Evolutionary conservation across 768 basidiomycete species (phyloP), one percentile per base, ranked within the genome.

Genomic region (Phanerochaete sordida): DNA sequence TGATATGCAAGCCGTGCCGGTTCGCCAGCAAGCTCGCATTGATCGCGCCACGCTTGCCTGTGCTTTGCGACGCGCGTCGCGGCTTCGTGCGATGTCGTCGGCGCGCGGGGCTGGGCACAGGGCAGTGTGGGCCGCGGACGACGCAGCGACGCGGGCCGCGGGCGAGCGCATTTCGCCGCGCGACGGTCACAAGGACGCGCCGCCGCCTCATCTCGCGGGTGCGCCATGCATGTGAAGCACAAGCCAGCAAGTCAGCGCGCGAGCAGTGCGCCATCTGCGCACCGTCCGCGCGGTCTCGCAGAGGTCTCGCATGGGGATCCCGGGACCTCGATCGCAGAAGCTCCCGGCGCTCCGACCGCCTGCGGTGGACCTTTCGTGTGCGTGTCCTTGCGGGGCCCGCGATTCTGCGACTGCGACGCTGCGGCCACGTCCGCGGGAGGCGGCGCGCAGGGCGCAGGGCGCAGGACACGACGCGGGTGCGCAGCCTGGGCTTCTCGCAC

Each of bases 401-500:
- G 24, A 52, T 19, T 43, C 35, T 54, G 53, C 53, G 30, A 37
- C 43, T 28, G 21, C 43, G 24, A 52, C 16, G 43, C 35, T 54
- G 53, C 53, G 53, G 53, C 37, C 53, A 39, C 35, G 39, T 33
- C 37, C 30, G 35, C 23, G 21, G 1, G n/a, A 12, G 35, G 7
- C 7, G n/a, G 23, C 26, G 23, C 28, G 28, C 51, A n/a, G 19
- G 23, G 31, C n/a, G n/a, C n/a, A n/a, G n/a, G n/a, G n/a, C n/a
- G n/a, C n/a, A n/a, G n/a, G n/a, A n/a, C n/a, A n/a, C n/a, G n/a
- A n/a, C n/a, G n/a, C n/a, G n/a, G n/a, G n/a, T n/a, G n/a, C n/a
- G n/a, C n/a, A n/a, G n/a, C n/a, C n/a, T n/a, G 49, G 46, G 50
- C 56, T 56, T 62, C 61, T 57, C 49, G 55, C 61, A 57, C 37